Evolutionary conservation across 2,329 filamentous ascomycete species (phyloP).

Genomic region (Magnaporthales sp.): DNA sequence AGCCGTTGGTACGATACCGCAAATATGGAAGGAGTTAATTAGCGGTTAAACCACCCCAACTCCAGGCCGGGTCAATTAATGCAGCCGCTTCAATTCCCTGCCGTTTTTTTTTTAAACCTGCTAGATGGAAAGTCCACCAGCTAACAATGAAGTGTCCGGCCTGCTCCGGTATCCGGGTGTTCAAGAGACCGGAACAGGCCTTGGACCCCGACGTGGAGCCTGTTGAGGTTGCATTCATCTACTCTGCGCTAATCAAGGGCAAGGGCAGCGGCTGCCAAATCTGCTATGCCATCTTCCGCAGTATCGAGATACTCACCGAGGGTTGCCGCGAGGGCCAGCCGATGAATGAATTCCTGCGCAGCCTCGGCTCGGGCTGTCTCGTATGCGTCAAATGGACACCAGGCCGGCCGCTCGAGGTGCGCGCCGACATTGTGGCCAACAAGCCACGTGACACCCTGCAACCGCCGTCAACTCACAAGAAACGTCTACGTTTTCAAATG

Average conservation of each 20-base stretch:
- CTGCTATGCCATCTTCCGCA: slow-evolving; percentile 4
- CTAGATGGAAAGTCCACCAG: neutral
- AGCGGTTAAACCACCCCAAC: neutral
- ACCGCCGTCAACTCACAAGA: neutral
- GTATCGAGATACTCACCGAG: slow-evolving; percentile 5
- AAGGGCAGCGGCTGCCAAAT: slow-evolving; percentile 5
- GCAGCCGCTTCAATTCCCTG: neutral
- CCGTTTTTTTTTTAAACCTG: neutral
- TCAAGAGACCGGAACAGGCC: neutral
- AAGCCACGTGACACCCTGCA: neutral
- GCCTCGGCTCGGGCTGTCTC: neutral
- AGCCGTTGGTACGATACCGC: neutral
- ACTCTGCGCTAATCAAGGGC: neutral
- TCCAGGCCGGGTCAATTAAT: neutral
- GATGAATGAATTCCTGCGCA: slow-evolving; percentile 3
- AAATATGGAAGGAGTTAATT: neutral
- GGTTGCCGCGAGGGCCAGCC: neutral
- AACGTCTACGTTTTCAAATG: neutral
- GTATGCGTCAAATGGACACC: neutral
- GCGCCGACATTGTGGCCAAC: neutral
- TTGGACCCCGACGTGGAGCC: neutral
- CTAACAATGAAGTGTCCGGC: neutral
- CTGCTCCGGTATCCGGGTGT: neutral
- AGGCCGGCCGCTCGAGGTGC: neutral
- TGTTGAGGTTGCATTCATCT: neutral